Percentiles rank a stretch among this genome's conserved stretches.
phyloP scores from a whole-genome alignment of 2,329 filamentous ascomycete genomes.

The Trichoderma lentiforme region DNA sequence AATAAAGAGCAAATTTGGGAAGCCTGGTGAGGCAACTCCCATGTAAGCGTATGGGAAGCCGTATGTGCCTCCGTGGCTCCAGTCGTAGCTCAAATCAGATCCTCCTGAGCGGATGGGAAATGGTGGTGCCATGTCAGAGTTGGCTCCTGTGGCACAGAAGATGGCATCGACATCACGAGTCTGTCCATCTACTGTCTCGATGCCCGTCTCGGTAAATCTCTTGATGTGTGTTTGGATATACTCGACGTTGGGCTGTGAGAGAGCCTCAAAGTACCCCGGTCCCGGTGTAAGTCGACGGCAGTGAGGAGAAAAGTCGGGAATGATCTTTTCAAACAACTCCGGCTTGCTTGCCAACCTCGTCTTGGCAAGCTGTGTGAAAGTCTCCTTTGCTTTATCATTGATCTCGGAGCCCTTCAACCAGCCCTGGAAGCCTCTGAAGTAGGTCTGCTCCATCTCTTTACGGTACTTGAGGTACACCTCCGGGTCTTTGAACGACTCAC shows the following conservation, averaged over 20 bases:
- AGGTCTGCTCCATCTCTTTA: conserved; percentile 56
- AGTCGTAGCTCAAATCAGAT: conserved; percentile 52
- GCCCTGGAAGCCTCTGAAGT: conserved; percentile 55
- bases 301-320: conserved; percentile 62
- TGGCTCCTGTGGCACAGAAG: conserved; percentile 67
- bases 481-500: conserved; percentile 58
- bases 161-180: conserved; percentile 60
- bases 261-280: conserved; percentile 64
- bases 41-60: conserved; percentile 68
- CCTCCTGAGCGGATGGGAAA: conserved; percentile 59
- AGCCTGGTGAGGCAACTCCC: conserved; percentile 59
- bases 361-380: conserved; percentile 49
- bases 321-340: conserved; percentile 51
- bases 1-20: conserved; percentile 65
- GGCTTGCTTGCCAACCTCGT: conserved; percentile 52
- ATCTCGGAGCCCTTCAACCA: conserved; percentile 53
- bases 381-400: conserved; percentile 46
- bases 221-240: conserved; percentile 57
- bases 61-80: conserved; percentile 52
- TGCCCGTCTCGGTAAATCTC: conserved; percentile 56
- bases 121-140: conserved; percentile 54
- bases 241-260: conserved; percentile 59
- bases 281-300: conserved; percentile 65
- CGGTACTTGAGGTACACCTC: conserved; percentile 58
- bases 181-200: conserved; percentile 56